Conservation (phyloP, 1,139 yeast genomes). For the Yamadazyma siamensis region DNA sequence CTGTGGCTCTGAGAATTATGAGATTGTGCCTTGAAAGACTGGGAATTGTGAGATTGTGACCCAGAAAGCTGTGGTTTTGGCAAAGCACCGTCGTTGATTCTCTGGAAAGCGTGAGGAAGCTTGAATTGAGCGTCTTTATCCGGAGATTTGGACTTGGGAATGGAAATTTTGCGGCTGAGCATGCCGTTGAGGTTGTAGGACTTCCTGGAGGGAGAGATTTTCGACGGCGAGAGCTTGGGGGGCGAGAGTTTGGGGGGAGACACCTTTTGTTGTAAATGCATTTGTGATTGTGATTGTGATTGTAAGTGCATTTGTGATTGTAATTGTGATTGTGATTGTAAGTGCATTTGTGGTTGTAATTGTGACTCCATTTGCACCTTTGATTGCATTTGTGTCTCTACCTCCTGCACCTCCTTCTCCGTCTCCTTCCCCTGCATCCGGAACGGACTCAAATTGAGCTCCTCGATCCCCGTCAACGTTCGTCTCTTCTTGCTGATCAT, state of each 20-base stretch:
- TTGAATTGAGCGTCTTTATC: conserved; percentile 13
- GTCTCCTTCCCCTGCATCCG: neutral
- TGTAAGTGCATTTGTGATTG: too few species aligned
- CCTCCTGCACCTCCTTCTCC: neutral
- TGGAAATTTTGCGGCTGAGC: conserved; percentile 18
- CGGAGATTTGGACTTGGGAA: conserved; percentile 11
- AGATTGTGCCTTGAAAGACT: neutral
- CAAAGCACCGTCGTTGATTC: conserved; percentile 5
- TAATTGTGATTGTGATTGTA: too few species aligned
- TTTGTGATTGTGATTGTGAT: neutral
- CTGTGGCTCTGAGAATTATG: conserved; percentile 8
- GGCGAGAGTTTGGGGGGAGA: conserved; percentile 4
- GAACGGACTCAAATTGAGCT: conserved; percentile 1
- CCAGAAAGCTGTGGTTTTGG: neutral
- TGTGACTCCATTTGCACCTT: neutral
- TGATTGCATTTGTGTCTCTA: neutral
- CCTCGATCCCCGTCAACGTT: conserved; percentile 30
- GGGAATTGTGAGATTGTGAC: neutral
- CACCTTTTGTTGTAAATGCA: neutral
- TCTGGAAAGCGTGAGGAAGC: conserved; percentile 12
- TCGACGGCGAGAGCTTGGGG: conserved; percentile 7
- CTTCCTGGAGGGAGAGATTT: conserved; percentile 14
- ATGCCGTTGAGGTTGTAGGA: conserved; percentile 37
- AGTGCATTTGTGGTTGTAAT: too few species aligned
- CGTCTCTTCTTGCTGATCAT: conserved; percentile 24